Evolutionary conservation across 2,329 filamentous ascomycete species (phyloP), one percentile per base, ranked within the genome.

Genomic region (Talaromyces sp.): DNA sequence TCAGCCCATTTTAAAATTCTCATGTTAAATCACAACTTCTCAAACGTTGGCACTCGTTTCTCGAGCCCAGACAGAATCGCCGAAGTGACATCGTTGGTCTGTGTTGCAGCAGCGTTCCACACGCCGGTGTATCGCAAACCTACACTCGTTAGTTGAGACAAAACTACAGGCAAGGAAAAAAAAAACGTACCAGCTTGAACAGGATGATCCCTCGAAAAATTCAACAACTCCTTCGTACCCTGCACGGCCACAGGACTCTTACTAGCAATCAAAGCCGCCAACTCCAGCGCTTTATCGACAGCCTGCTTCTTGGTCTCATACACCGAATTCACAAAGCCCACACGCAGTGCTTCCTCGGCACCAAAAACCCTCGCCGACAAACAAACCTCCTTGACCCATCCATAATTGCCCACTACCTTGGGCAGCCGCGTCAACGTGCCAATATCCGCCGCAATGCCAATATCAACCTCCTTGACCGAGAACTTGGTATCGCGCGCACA

Each of bases 211-310:
- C 91, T 83, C 36, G 88, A 89, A 71, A 88, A 91, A 75, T 95
- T 92, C 71, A 96, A 72, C 64, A 96, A 77, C 77, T 95, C 90
- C 80, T 96, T 96, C 9, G 92, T 96, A 6, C 90, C 88, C 78
- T 92, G 86, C 65, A 93, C 90, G 1, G 92, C 92, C 25, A 98
- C 87, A 0, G 93, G 93, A 70, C 90, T 95, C 83, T 97, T 97
- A 19, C 74, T 79, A 30, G 90, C 89, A 62, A 97, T 84, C 69
- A 86, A 68, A 11, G 71, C 76, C 0, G 88, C 91, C 69, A 90
- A 71, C 64, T 85, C 80, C 63, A 93, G 55, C 0, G 83, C 92
- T 42, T 83, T 83, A 47, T 78, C 77, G 27, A 96, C 72, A 2
- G 88, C 84, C 51, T 81, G 83, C 19, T 80, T 80, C 78, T 95